Evolutionary conservation across 2,329 filamentous ascomycete species (phyloP), one percentile per base, ranked within the genome.

Genomic region (Bipolaris gigantea): DNA sequence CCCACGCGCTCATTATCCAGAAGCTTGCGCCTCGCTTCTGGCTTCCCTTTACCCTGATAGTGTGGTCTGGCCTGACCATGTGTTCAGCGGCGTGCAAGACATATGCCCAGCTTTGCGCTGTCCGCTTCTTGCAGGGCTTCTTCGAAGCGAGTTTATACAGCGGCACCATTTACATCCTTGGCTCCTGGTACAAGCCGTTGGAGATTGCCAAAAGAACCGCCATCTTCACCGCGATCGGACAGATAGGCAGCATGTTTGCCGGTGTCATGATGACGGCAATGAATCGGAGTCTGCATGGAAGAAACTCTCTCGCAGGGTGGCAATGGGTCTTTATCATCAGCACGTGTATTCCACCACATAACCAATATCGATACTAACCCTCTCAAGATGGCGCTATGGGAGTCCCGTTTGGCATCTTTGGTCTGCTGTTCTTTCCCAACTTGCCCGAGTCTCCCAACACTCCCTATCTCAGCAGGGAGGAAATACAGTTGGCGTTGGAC

Each of bases 181-280:
- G 67, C 15, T 68, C 64, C 4, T 70, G 66, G 66, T 39, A 65
- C 33, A 70, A 69, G 39, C 65, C 67, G 0, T 43, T 57, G 3
- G 66, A 70, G 38, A 69, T 69, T 11, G 67, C 67, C 1, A 70
- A 70, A 42, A 55, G 66, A 10, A 70, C 66, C 16, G 63, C 66
- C 9, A 68, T 70, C 25, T 70, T 70, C 36, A 70, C 67, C 9
- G 66, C 67, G 4, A 60, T 66, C 8, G 67, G 66, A 0, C 67
- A 68, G 27, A 67, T 67, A 8, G 67, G 67, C 13, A 70, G 65
- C 35, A 70, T 70, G 67, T 69, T 68, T 23, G 66, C 67, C 30
- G 66, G 67, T 23, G 61, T 67, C 9, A 69, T 70, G 67, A 70
- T 69, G 67, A 70, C 67, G n/a, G 65, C 67, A 4, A 67, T 69